Evolutionary conservation across 768 basidiomycete species (phyloP).

Genomic region (Lepiota brunneoincarnata): DNA sequence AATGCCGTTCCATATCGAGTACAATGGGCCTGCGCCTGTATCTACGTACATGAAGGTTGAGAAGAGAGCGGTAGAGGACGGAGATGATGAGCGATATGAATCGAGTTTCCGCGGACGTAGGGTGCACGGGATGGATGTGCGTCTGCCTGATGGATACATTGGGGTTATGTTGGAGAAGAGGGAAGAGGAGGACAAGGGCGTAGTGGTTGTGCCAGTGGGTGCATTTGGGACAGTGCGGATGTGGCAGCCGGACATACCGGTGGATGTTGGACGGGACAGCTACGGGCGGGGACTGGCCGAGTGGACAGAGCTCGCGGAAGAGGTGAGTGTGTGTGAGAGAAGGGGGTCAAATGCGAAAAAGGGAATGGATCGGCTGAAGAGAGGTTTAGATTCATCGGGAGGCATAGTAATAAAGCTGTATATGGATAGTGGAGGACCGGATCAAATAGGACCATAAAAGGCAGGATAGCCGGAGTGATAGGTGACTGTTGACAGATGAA

Average conservation of each 20-base stretch:
- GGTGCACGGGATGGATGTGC: constrained; percentile 62
- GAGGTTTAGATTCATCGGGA: constrained; percentile 3
- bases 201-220: constrained; percentile 41
- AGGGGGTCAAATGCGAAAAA: too few relatives aligned
- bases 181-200: constrained; percentile 7
- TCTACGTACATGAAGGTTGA: constrained; percentile 60
- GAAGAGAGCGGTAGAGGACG: background rate
- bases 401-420: constrained; percentile 3
- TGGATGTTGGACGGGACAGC: constrained; percentile 70
- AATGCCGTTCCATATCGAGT: constrained; percentile 80
- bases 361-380: too few relatives aligned
- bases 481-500: background rate
- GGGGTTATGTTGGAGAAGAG: constrained; percentile 52
- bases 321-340: constrained; percentile 39
- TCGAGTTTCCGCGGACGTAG: constrained; percentile 77
- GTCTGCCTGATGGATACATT: constrained; percentile 62
- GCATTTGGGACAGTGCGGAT: constrained; percentile 68
- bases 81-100: constrained; percentile 16
- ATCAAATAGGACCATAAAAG: background rate
- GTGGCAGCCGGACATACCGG: constrained; percentile 72
- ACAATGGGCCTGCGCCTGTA: constrained; percentile 69
- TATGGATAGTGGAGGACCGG: background rate
- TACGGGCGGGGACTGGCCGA: constrained; percentile 67
- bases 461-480: background rate
- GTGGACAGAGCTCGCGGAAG: constrained; percentile 63